Percentiles rank a stretch among this genome's conserved stretches.
These are phyloP conservation scores for Camellia lanceoleosa DNA, from an alignment of 148 eudicot genomes.

Conservation along the genomic window DNA sequence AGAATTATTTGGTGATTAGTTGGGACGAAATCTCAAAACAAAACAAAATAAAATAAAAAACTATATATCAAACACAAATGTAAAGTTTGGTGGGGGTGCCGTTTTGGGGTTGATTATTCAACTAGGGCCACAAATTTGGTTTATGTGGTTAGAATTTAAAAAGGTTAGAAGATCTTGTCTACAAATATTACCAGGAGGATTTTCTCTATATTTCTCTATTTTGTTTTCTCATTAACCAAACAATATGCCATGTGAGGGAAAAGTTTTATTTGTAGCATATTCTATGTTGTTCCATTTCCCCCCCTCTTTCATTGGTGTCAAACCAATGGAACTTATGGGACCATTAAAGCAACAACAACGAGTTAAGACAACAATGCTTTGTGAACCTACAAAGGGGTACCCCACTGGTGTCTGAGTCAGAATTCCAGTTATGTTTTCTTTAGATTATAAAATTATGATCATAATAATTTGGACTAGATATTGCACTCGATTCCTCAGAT, in stretches of 20 bases:
- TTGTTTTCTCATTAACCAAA: neutral
- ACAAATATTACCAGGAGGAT: neutral
- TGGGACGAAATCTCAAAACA: too few relatives aligned
- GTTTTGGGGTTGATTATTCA: neutral
- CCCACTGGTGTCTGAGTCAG: constrained; percentile 23
- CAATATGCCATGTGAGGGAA: neutral
- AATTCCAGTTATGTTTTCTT: constrained; percentile 20
- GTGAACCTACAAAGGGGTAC: constrained; percentile 12
- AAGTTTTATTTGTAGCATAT: neutral
- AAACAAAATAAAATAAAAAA: too few relatives aligned
- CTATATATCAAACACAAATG: neutral
- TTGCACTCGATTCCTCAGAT: constrained; percentile 27
- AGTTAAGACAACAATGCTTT: constrained; percentile 11
- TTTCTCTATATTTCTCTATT: neutral
- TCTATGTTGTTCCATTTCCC: neutral
- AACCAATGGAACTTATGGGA: constrained; percentile 23
- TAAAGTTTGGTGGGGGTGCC: neutral
- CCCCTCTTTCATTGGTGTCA: constrained; percentile 4
- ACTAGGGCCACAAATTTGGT: constrained; percentile 6
- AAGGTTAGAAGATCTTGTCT: neutral
- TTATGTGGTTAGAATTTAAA: neutral
- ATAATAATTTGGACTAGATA: constrained; percentile 24
- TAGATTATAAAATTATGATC: constrained; percentile 10
- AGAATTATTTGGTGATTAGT: too few relatives aligned
- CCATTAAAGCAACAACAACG: constrained; percentile 17